Evolutionary conservation across 176 grass and related monocot genomes (phyloP), one percentile per base, ranked within the genome.

Genomic region (Phoenix roebelenii): DNA sequence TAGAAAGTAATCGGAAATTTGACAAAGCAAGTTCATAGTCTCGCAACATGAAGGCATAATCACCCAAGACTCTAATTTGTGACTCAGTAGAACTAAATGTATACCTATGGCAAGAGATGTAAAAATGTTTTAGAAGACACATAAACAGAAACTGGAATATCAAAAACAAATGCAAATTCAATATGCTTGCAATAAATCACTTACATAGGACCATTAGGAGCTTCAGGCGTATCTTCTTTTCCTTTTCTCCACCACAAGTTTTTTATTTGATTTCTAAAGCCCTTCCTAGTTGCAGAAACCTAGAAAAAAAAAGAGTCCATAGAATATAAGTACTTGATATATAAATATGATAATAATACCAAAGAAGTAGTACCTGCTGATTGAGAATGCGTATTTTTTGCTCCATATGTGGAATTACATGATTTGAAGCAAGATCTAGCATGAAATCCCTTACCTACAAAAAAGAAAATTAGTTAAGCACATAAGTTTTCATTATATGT

Each of bases 211-310:
- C 84, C 87, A 83, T 83, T 77, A 68, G 73, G 3, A 59, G 84
- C 84, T 83, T 98, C 93, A 76, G 84, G 87, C 25, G 63, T 64
- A 74, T 98, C 93, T 29, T 97, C 93, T 71, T 76, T 88, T 67
- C 66, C 79, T 79, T 98, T 98, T 83, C 93, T 88, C 87, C 84
- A 97, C 93, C 92, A 98, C 76, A 98, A 76, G 64, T 98, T 98
- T 70, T 98, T 98, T 60, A 98, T 98, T 60, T 98, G 93, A 78
- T 98, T 98, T 74, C 73, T 91, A 64, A 98, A 92, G 44, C 93
- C 93, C 76, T 88, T 91, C 67, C 93, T 98, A 61, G 84, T 92
- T 58, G 81, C 78, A 53, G 81, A 74, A 60, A 98, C 87, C 93
- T 98, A 92, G 20, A 30, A 74, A 82, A 4, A 57, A 77, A 39